Evolutionary conservation across 169 alveolate species (phyloP).

Genomic region (Eimeria tenella): DNA sequence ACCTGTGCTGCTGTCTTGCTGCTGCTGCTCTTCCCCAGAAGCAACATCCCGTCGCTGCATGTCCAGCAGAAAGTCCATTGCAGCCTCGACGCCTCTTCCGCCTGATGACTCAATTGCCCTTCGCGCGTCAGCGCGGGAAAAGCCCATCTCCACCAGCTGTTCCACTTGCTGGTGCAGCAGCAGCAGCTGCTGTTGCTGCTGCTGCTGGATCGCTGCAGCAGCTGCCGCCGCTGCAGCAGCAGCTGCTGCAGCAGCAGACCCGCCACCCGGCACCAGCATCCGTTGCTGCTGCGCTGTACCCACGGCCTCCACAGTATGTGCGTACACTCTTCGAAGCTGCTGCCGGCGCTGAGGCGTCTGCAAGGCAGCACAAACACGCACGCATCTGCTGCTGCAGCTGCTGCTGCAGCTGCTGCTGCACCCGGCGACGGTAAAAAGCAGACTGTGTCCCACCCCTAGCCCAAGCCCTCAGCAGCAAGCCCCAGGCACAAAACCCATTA

Average conservation of each 20-base stretch:
- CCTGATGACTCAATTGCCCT: constrained; percentile 48
- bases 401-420: constrained; percentile 28
- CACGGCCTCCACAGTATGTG: background rate
- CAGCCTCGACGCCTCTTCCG: constrained; percentile 73
- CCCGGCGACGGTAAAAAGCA: background rate
- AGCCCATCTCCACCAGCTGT: constrained; percentile 76
- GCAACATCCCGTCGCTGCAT: constrained; percentile 45
- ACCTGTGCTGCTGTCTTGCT: constrained; percentile 25
- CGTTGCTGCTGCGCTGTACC: constrained; percentile 3
- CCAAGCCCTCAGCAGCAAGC: background rate
- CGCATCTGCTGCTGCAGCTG: background rate
- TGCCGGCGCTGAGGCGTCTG: constrained; percentile 62
- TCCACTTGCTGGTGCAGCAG: constrained; percentile 46
- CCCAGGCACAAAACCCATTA: background rate
- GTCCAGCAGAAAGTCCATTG: constrained; percentile 71
- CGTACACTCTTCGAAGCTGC: constrained; percentile 50
- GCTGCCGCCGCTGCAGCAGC: constrained; percentile 20
- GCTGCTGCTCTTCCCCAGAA: background rate
- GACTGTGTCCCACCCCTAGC: too few relatives aligned
- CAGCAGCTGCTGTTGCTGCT: constrained; percentile 51
- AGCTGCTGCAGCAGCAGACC: background rate
- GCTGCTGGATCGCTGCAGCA: constrained; percentile 49
- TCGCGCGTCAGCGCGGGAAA: constrained; percentile 6
- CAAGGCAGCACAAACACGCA: background rate
- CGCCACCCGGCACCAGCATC: background rate